Evolutionary conservation across 768 basidiomycete species (phyloP).

Genomic region (Multifurca ochricompacta): DNA sequence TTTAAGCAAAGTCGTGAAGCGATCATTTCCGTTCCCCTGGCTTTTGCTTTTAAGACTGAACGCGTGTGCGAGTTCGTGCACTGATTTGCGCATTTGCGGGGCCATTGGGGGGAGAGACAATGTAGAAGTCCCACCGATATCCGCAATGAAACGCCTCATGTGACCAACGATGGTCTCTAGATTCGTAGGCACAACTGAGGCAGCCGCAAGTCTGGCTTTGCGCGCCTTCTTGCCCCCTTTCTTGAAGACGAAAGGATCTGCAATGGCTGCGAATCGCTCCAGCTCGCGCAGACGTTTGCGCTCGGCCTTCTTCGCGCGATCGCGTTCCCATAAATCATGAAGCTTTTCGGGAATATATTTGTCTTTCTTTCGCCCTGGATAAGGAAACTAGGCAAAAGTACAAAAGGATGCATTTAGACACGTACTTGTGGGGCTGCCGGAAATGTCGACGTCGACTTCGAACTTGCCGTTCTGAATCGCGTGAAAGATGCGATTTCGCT

Average conservation of each 20-base stretch:
- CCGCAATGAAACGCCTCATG: slow-evolving; percentile 55
- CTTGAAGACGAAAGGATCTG: slow-evolving; percentile 55
- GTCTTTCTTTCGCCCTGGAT: slow-evolving; percentile 40
- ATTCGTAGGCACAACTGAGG: slow-evolving; percentile 40
- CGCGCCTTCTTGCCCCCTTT: slow-evolving; percentile 62
- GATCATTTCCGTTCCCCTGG: slow-evolving; percentile 53
- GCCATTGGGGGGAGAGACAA: slow-evolving; percentile 76
- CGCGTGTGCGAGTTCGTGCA: slow-evolving; percentile 74
- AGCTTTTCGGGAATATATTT: slow-evolving; percentile 48
- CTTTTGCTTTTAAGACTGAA: slow-evolving; percentile 77
- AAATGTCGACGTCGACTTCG: slow-evolving; percentile 28
- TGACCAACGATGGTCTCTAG: slow-evolving; percentile 49
- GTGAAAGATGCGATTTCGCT: slow-evolving; percentile 48
- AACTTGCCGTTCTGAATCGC: slow-evolving; percentile 51
- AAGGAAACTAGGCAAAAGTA: background rate
- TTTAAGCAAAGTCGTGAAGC: slow-evolving; percentile 75
- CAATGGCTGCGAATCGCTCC: slow-evolving; percentile 45
- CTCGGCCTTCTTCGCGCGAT: slow-evolving; percentile 78
- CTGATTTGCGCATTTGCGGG: slow-evolving; percentile 57
- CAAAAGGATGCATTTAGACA: slow-evolving; percentile 10
- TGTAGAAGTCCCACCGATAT: slow-evolving; percentile 41
- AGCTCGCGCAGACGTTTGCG: slow-evolving; percentile 54
- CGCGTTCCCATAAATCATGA: slow-evolving; percentile 65
- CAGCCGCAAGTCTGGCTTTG: slow-evolving; percentile 58
- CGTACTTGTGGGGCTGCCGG: slow-evolving; percentile 45